A percentile compares a stretch with the other conserved stretches of the same genome.
phyloP scores from a whole-genome alignment of 306 rosid genomes.

The Lotus japonicus region DNA sequence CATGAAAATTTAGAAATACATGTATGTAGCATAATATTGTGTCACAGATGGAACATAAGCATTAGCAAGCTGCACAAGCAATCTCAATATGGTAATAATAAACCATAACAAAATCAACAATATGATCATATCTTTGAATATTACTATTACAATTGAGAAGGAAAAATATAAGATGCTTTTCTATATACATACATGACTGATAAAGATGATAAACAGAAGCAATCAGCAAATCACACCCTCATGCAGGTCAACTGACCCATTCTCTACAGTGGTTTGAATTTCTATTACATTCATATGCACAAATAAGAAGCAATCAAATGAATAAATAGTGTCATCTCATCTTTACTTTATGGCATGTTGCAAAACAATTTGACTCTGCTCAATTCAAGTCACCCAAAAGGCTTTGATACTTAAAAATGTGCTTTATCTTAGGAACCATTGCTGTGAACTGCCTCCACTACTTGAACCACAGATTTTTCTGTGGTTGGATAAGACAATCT shows the following conservation, averaged over 20 bases:
- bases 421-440: constrained; percentile 30
- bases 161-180: not conserved
- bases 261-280: constrained; percentile 7
- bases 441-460: constrained; percentile 27
- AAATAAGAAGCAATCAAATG: constrained; percentile 14
- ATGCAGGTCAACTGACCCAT: constrained; percentile 11
- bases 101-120: not conserved
- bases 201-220: constrained; percentile 9
- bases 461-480: constrained; percentile 33
- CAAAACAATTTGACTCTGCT: constrained; percentile 24
- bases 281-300: constrained; percentile 19
- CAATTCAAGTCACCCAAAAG: constrained; percentile 11
- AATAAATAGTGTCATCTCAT: constrained; percentile 27
- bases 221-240: constrained; percentile 35
- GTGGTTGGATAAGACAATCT: constrained; percentile 64
- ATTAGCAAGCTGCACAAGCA: constrained; percentile 5
- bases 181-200: constrained; percentile 33
- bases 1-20: too few relatives aligned
- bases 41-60: not conserved
- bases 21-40: not conserved
- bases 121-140: not conserved
- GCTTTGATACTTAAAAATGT: constrained; percentile 26
- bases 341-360: constrained; percentile 23
- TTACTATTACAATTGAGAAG: constrained; percentile 15
- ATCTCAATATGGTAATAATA: not conserved